Base-by-base conservation (phyloP, 805 yeast species). In the Teunomyces lycoperdinae region DNA sequence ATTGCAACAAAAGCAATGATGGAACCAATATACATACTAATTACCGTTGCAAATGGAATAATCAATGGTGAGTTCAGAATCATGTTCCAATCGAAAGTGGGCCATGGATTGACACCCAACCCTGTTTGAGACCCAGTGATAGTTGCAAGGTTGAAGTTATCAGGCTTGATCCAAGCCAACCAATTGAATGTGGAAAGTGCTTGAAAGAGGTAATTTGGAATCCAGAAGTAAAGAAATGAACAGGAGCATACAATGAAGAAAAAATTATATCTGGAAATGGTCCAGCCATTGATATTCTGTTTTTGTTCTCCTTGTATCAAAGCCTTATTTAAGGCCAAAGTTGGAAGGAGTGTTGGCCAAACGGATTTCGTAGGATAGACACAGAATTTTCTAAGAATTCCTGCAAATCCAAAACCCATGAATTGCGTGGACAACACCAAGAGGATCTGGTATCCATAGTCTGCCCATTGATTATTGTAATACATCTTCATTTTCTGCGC, bases 81-180 rank as follows among this genome's bases (percentile, higher is more conserved):
- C n/a, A 61, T 38, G 46, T 62, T 64, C 64, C 64, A 64, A 47
- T 66, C 69, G 42, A 63, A 64, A 2, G 62, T 47, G 11, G 65
- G 55, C 40, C 65, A 57, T 13, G 71, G 71, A 45, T 65, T 66
- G 6, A 66, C 30, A 8, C 71, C 71, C 40, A 66, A 52, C 1
- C 71, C 84, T 20, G 47, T 42, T 5, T 51, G 44, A 9, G 67
- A 57, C 26, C 85, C 85, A 11, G 83, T 76, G 10, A 80, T 61
- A 6, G 62, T 55, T 9, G 79, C 78, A 45, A 81, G 60, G 51
- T 73, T 73, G 50, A 74, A 66, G 57, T 78, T 79, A 29, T 71
- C 52, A 10, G 84, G 85, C 3, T 63, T 61, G 42, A 80, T 80
- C 85, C 85, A 81, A 4, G 79, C 71, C 56, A 78, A 70, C 87